Conservation (phyloP, 257 asterid genomes). For the Gentiana macrophylla region DNA sequence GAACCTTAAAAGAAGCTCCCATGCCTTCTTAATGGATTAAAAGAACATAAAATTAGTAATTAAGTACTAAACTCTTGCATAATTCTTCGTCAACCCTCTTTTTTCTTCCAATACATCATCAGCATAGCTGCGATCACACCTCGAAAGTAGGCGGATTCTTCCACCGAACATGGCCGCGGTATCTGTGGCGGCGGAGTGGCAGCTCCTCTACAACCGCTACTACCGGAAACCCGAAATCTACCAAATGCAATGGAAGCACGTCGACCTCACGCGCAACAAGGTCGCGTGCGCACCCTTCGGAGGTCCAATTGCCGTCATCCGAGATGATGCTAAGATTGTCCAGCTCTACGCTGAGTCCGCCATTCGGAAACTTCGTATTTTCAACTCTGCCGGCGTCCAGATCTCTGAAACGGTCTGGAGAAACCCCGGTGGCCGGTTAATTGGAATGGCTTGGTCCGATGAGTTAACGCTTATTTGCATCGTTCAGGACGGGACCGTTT, state of each 20-base stretch:
- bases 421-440: constrained; percentile 78
- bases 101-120: neutral
- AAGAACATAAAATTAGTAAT: too few relatives aligned
- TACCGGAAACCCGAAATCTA: constrained; percentile 91
- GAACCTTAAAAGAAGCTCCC: too few relatives aligned
- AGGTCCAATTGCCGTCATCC: constrained; percentile 92
- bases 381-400: constrained; percentile 76
- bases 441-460: constrained; percentile 86
- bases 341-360: constrained; percentile 94
- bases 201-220: constrained; percentile 77
- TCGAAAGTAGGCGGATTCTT: neutral
- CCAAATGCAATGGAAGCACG: constrained; percentile 90
- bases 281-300: constrained; percentile 94
- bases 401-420: constrained; percentile 77
- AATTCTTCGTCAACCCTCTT: neutral
- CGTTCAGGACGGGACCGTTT: constrained; percentile 81
- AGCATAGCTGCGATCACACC: neutral
- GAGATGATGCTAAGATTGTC: constrained; percentile 90
- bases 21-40: too few relatives aligned
- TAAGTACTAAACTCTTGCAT: too few relatives aligned
- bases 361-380: constrained; percentile 78
- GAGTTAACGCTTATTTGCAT: constrained; percentile 69
- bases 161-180: constrained; percentile 60
- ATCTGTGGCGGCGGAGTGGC: constrained; percentile 98
- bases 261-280: constrained; percentile 83